These are phyloP conservation scores for Hypoxylon sp. DNA, from an alignment of 2,329 filamentous ascomycete genomes.

Conservation along the genomic window DNA sequence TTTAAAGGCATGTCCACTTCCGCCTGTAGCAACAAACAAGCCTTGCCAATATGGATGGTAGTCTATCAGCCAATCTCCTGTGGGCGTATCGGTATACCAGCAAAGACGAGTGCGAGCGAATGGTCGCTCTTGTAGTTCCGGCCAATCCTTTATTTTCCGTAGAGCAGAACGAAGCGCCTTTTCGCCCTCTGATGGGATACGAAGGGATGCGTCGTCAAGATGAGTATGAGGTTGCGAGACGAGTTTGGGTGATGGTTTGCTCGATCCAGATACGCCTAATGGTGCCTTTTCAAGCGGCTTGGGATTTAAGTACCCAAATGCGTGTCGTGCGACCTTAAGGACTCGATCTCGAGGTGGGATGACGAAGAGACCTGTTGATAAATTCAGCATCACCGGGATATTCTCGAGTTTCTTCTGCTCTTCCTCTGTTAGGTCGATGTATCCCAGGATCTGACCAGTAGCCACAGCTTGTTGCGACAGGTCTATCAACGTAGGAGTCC, in stretches of 20 bases:
- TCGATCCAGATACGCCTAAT: conserved; percentile 29
- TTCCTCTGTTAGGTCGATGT: conserved; percentile 74
- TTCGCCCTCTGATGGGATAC: conserved; percentile 68
- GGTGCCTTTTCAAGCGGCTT: conserved; percentile 45
- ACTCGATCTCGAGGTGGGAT: conserved; percentile 70
- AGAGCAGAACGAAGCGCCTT: conserved; percentile 68
- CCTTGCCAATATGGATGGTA: conserved; percentile 70
- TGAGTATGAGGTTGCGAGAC: conserved; percentile 57
- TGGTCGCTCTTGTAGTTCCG: conserved; percentile 63
- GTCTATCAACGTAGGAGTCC: conserved; percentile 82
- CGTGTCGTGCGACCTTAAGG: conserved; percentile 76
- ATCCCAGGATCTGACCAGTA: conserved; percentile 83
- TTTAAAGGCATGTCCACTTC: conserved; percentile 73
- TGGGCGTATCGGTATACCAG: conserved; percentile 80
- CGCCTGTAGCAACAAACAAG: conserved; percentile 69
- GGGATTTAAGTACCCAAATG: conserved; percentile 72
- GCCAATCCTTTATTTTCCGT: conserved; percentile 65
- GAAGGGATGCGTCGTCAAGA: conserved; percentile 56
- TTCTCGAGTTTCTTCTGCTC: conserved; percentile 72
- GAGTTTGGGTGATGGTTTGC: conserved; percentile 1
- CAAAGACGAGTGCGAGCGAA: conserved; percentile 72
- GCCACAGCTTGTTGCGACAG: conserved; percentile 78
- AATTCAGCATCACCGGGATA: conserved; percentile 77
- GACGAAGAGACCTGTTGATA: conserved; percentile 76
- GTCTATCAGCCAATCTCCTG: conserved; percentile 75